Base-by-base conservation (phyloP, 306 rosid genomes). In the Cicer yamashitae region DNA sequence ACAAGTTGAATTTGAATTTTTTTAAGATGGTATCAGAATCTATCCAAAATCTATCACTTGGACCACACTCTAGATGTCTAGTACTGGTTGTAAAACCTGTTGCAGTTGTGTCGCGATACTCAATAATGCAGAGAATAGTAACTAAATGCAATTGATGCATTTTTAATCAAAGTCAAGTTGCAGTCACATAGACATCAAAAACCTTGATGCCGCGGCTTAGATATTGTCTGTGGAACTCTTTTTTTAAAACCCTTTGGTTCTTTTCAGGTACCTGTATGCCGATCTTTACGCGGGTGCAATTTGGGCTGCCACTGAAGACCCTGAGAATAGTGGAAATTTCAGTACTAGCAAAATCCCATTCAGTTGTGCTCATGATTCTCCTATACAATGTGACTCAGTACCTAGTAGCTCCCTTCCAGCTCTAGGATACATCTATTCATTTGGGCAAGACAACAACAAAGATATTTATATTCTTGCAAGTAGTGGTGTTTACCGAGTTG, bases 281-380 rank as follows among this genome's bases (percentile, higher is more conserved):
- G 98, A 92, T 86, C 82, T 92, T 81, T 90, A 90, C 71, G 91
- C 90, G 5, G 79, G 85, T 62, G 83, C 87, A 11, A 13, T 92
- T 18, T 90, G 96, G 98, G 88, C 91, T 50, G 93, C 81, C 11
- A 69, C 10, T 0, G 98, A 92, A 80, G 81, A 52, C 58, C 98
- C 98, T 20, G 86, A 73, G 79, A 88, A 82, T 70, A 92, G 98
- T 76, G 98, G 98, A 58, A 90, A 84, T 80, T 92, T 84, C 46
- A 88, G 56, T 54, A 71, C 82, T 34, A 86, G 67, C 78, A 47
- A 39, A 60, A 87, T 89, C 17, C 84, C 92, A 58, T 90, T 90
- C 88, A 82, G 86, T 56, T 92, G 98, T 79, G 86, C 91, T 1
- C 59, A 68, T 6, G 84, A 92, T 84, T 87, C 96, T 56, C 96